Evolutionary conservation across 352 stramenopile species (phyloP), one percentile per base, ranked within the genome.

Genomic region (Blastocystis sp.): DNA sequence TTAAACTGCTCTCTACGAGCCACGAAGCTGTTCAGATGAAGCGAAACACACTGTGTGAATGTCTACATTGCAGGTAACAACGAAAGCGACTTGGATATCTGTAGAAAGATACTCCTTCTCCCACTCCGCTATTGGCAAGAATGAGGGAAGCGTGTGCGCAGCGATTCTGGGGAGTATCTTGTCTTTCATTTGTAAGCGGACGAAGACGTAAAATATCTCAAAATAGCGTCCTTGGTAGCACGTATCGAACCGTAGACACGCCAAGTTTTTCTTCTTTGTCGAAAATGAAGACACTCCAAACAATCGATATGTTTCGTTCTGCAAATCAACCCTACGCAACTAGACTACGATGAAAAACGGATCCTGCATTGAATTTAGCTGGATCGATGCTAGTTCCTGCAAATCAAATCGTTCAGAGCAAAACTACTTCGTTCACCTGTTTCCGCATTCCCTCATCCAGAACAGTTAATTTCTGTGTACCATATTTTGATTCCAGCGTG

Each of bases 221-320:
- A 62, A 81, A 41, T 81, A 81, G 45, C 43, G 41, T n/a, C 70
- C 70, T n/a, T 65, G 70, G 65, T 64, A 81, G 55, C 70, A 81
- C 50, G 70, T 81, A 65, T 81, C 70, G 26, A 81, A 81, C 5
- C 70, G 70, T 11, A 81, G 13, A 65, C 70, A 81, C 6, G 45
- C 45, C 39, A 81, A 16, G 30, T 65, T 54, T 39, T 81, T 81
- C 41, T 81, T 20, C 7, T 63, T 81, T 24, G 55, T 63, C 1
- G 55, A 43, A 41, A 81, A 81, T 7, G 70, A 64, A 34, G 70
- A 81, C 6, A 81, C 70, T 62, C 70, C 70, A 65, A 81, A 81
- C 13, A 81, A 41, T 30, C 70, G 70, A 63, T 63, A 81, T 3
- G 41, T 81, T 24, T 81, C 70, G 37, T 81, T 47, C 70, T 81